Conservation (phyloP, 306 rosid species). For the Bauhinia variegata region DNA sequence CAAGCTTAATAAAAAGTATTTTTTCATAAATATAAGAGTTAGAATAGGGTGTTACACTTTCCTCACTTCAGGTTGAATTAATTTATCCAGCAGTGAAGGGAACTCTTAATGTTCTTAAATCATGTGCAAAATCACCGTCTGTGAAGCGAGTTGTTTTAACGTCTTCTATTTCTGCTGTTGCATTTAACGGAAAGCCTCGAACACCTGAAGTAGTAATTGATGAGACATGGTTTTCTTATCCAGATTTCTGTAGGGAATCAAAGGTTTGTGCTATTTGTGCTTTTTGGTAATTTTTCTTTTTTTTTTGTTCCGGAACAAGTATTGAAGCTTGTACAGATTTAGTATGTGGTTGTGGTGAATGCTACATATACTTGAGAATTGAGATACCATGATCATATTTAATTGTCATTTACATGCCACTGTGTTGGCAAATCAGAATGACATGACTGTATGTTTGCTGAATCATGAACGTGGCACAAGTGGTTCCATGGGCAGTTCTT, state of each 20-base stretch:
- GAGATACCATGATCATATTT: too few relatives aligned
- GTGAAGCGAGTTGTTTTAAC: conserved; percentile 20
- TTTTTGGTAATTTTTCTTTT: too few relatives aligned
- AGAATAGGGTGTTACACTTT: too few relatives aligned
- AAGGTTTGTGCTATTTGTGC: conserved; percentile 1
- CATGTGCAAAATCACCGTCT: conserved; percentile 14
- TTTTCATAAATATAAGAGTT: too few relatives aligned
- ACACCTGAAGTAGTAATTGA: conserved; percentile 13
- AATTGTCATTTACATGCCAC: too few relatives aligned
- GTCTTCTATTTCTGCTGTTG: conserved; percentile 6
- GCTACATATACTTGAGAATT: neutral
- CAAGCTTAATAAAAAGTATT: too few relatives aligned
- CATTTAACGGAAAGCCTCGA: neutral
- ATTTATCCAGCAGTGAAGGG: conserved; percentile 13
- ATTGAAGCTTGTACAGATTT: neutral
- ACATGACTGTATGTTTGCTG: neutral
- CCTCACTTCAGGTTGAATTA: conserved; percentile 20
- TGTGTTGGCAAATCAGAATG: too few relatives aligned
- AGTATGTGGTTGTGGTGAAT: neutral
- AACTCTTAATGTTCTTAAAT: conserved; percentile 24
- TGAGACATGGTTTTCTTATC: conserved; percentile 17
- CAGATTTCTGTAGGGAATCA: neutral
- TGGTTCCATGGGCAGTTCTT: neutral
- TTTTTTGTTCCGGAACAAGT: neutral
- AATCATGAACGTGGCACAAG: neutral